phyloP scores from a whole-genome alignment of 2,329 filamentous ascomycete genomes.

The Chaetomium sp. region DNA sequence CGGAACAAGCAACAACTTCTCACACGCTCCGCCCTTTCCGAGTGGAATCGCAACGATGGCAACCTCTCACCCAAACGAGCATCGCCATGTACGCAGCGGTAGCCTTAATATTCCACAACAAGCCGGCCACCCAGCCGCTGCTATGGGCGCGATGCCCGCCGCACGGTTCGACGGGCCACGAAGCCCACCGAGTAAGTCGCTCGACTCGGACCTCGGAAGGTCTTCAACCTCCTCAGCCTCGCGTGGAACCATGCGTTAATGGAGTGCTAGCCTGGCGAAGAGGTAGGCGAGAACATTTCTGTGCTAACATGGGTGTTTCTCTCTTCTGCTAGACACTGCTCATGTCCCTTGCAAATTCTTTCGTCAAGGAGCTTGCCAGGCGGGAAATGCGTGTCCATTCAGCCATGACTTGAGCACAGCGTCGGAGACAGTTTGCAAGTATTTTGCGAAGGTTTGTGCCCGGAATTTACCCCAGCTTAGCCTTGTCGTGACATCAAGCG shows the following conservation, averaged over 20 bases:
- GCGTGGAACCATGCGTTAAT: too few relatives aligned
- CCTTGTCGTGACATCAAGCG: neutral
- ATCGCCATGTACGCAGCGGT: conserved; percentile 47
- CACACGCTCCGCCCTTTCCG: conserved; percentile 6
- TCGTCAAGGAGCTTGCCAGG: conserved; percentile 90
- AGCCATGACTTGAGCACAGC: conserved; percentile 84
- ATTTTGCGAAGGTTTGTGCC: conserved; percentile 82
- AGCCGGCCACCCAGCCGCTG: conserved; percentile 24
- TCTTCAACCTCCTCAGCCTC: too few relatives aligned
- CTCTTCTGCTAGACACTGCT: conserved; percentile 64
- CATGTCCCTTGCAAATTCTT: conserved; percentile 99
- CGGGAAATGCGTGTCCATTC: conserved; percentile 92
- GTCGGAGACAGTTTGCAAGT: conserved; percentile 91
- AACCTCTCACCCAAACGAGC: conserved; percentile 24
- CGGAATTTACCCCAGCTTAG: neutral
- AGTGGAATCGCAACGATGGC: conserved; percentile 20
- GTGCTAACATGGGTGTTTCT: neutral
- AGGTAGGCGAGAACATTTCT: too few relatives aligned
- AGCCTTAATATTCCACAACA: conserved; percentile 47
- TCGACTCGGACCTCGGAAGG: neutral
- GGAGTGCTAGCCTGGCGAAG: too few relatives aligned
- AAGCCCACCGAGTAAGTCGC: conserved; percentile 55
- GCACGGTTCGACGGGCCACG: conserved; percentile 52
- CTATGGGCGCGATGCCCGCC: conserved; percentile 32
- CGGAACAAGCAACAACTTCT: neutral